Evolutionary conservation across 768 basidiomycete genomes (phyloP).

Genomic region (Dioszegia aurantiaca): DNA sequence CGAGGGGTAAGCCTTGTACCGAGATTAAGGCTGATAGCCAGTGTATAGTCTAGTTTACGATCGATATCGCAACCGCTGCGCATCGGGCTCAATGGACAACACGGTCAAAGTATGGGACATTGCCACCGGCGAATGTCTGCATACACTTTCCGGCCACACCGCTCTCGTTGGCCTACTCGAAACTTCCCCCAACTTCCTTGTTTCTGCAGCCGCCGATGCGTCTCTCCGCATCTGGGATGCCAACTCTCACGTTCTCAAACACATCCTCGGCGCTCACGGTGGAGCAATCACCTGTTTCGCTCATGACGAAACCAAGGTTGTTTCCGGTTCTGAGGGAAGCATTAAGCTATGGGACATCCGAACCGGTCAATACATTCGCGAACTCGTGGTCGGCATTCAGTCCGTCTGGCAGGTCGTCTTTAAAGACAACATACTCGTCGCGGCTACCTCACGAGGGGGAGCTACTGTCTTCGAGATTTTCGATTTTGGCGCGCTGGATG

Average conservation of each 20-base stretch:
- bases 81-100: conserved; percentile 97
- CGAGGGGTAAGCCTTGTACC: conserved; percentile 65
- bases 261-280: conserved; percentile 82
- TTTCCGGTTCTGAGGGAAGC: conserved; percentile 91
- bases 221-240: conserved; percentile 95
- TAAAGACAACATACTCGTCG: conserved; percentile 89
- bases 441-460: conserved; percentile 59
- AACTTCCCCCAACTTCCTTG: conserved; percentile 81
- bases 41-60: conserved; percentile 96
- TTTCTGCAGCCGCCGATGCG: conserved; percentile 94
- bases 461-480: conserved; percentile 53
- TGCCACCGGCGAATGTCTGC: conserved; percentile 71
- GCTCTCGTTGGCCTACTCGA: conserved; percentile 92
- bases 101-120: conserved; percentile 94
- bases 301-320: conserved; percentile 94
- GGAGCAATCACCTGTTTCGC: conserved; percentile 99
- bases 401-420: conserved; percentile 99
- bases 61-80: conserved; percentile 77
- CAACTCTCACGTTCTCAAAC: conserved; percentile 70
- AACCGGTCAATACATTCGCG: conserved; percentile 79
- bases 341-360: conserved; percentile 97
- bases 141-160: conserved; percentile 83
- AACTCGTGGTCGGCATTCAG: conserved; percentile 82
- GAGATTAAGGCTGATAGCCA: conserved; percentile 47
- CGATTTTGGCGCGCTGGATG: conserved; percentile 34